Evolutionary conservation across 768 basidiomycete species (phyloP).

Genomic region (Russula lepida): DNA sequence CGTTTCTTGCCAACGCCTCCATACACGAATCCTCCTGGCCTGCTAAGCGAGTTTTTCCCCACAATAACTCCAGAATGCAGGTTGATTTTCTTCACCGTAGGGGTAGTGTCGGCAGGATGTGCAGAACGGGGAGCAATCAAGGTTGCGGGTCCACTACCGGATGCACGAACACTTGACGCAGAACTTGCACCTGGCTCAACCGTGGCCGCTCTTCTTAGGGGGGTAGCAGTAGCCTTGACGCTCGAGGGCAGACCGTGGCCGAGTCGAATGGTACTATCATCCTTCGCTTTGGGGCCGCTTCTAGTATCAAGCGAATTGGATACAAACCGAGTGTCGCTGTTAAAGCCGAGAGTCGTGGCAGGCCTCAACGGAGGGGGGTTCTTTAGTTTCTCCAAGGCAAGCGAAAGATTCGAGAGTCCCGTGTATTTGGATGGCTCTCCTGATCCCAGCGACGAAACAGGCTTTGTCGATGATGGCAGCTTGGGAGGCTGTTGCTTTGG

Average conservation of each 20-base stretch:
- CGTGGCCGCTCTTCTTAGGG: slow-evolving; percentile 10
- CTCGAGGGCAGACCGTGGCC: not conserved
- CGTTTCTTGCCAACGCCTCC: slow-evolving; percentile 22
- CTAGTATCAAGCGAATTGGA: slow-evolving; percentile 20
- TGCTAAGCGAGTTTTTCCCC: slow-evolving; percentile 18
- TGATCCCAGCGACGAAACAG: slow-evolving; percentile 6
- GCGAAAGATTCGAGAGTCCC: slow-evolving; percentile 52
- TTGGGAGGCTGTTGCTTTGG: slow-evolving; percentile 10
- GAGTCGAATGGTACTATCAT: slow-evolving; percentile 15
- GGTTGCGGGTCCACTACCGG: not conserved
- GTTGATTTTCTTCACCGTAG: slow-evolving; percentile 19
- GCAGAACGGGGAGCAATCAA: not conserved
- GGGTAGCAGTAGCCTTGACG: not conserved
- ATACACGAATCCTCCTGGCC: slow-evolving; percentile 16
- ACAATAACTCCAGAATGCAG: slow-evolving; percentile 22
- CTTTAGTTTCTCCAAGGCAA: slow-evolving; percentile 62
- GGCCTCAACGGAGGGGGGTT: slow-evolving; percentile 59
- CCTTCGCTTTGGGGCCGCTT: slow-evolving; percentile 10
- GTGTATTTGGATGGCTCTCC: slow-evolving; percentile 15
- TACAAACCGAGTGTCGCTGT: slow-evolving; percentile 26
- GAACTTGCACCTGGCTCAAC: not conserved
- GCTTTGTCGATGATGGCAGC: slow-evolving; percentile 11
- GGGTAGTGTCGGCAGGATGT: not conserved
- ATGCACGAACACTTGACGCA: not conserved
- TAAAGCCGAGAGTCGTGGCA: slow-evolving; percentile 65